phyloP scores from a whole-genome alignment of 106 monocot species.

The Xerophyta viscosa region DNA sequence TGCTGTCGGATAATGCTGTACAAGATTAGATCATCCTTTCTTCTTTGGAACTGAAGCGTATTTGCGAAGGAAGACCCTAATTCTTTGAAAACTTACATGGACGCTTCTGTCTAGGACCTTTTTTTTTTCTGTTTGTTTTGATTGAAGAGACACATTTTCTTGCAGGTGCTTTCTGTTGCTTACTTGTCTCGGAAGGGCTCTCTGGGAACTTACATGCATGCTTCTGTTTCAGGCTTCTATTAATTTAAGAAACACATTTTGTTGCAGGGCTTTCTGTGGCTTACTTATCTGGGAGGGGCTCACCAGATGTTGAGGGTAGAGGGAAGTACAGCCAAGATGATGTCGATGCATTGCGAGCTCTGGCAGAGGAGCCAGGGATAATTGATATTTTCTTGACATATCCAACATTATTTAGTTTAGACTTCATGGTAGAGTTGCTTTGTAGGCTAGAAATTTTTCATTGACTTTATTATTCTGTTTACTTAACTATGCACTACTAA shows the following conservation, averaged over 20 bases:
- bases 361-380: conserved; percentile 66
- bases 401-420: conserved; percentile 30
- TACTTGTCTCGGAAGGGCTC: no score
- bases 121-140: no score
- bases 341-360: conserved; percentile 73
- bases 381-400: conserved; percentile 92
- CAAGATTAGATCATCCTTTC: no score
- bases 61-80: no score
- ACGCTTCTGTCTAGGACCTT: no score
- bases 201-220: no score
- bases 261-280: conserved; percentile 52
- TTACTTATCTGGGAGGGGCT: conserved; percentile 55
- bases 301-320: conserved; percentile 17
- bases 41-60: no score
- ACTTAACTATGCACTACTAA: conserved; percentile 72
- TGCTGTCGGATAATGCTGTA: no score
- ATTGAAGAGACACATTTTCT: no score
- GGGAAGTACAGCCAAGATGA: conserved; percentile 79
- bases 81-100: no score
- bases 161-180: background rate
- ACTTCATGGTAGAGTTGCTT: no score
- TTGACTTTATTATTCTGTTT: conserved; percentile 2
- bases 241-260: background rate
- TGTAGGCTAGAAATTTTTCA: background rate
- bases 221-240: no score